phyloP scores from a whole-genome alignment of 2,329 filamentous ascomycete genomes.

The Scopulariopsis brevicaulis region DNA sequence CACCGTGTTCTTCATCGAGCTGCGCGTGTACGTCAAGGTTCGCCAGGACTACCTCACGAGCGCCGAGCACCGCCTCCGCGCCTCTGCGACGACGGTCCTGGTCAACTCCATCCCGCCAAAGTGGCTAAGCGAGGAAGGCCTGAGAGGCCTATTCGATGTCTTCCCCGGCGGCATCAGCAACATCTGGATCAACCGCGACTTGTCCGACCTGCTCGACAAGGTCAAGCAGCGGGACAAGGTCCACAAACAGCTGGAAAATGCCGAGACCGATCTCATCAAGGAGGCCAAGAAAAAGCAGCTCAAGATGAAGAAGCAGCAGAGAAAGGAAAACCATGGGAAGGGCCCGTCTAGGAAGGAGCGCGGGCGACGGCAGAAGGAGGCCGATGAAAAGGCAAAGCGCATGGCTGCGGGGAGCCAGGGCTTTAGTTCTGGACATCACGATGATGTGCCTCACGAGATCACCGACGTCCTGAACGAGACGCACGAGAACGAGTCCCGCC shows the following conservation, averaged over 20 bases:
- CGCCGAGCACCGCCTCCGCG: constrained; percentile 87
- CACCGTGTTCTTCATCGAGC: constrained; percentile 74
- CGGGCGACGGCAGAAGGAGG: constrained; percentile 29
- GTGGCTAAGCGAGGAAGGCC: constrained; percentile 76
- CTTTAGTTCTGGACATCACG: constrained; percentile 36
- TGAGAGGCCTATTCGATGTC: constrained; percentile 82
- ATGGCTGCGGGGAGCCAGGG: constrained; percentile 39
- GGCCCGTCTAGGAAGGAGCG: constrained; percentile 39
- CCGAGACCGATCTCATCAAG: constrained; percentile 76
- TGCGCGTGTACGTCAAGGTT: constrained; percentile 81
- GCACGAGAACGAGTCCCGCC: constrained; percentile 3
- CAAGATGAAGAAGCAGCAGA: constrained; percentile 53
- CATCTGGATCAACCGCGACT: constrained; percentile 91
- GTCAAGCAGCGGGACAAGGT: constrained; percentile 63
- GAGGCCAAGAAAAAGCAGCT: constrained; percentile 67
- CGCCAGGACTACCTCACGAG: constrained; percentile 92
- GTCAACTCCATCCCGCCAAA: constrained; percentile 84
- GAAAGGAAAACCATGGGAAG: constrained; percentile 46
- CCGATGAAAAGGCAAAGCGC: constrained; percentile 36
- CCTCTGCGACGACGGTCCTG: constrained; percentile 89
- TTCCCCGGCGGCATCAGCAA: constrained; percentile 93
- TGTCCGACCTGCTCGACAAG: constrained; percentile 73
- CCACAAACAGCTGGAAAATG: constrained; percentile 61
- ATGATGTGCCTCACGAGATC: constrained; percentile 40
- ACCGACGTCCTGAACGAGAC: constrained; percentile 30